Percentiles rank a stretch among this genome's conserved stretches.
phyloP scores from a whole-genome alignment of 1,284 basidiomycete genomes.

The Termitomyces sp. region DNA sequence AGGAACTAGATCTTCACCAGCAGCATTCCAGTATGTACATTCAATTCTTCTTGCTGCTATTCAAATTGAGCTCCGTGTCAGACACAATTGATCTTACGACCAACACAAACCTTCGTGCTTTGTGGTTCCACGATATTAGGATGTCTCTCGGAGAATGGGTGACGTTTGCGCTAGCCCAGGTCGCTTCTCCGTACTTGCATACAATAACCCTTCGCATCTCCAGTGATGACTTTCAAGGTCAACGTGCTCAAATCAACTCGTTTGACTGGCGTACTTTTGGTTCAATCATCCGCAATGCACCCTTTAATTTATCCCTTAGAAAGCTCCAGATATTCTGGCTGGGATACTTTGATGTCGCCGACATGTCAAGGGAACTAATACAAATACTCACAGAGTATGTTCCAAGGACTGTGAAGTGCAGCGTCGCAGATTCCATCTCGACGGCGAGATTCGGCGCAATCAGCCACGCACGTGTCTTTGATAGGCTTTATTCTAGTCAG shows the following conservation, averaged over 20 bases:
- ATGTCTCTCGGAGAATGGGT: slow-evolving; percentile 6
- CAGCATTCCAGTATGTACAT: slow-evolving; percentile 1
- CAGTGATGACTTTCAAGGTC: slow-evolving; percentile 1
- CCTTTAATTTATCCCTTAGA: background rate
- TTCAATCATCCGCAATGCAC: slow-evolving; percentile 1
- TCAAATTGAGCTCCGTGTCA: background rate
- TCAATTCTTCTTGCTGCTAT: background rate
- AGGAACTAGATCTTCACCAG: slow-evolving; percentile 9
- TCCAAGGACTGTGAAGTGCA: background rate
- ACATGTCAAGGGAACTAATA: background rate
- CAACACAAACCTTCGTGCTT: slow-evolving; percentile 8
- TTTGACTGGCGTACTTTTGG: slow-evolving; percentile 10
- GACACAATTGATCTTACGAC: slow-evolving; percentile 3
- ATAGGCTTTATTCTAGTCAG: background rate
- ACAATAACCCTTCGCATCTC: slow-evolving; percentile 8
- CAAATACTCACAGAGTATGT: background rate
- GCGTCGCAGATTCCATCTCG: background rate
- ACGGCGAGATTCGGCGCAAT: slow-evolving; percentile 5
- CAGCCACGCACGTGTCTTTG: slow-evolving; percentile 7
- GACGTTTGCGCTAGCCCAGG: background rate
- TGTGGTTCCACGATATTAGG: slow-evolving; percentile 12
- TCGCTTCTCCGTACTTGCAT: slow-evolving; percentile 9
- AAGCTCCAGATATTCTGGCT: slow-evolving; percentile 5
- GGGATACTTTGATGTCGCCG: slow-evolving; percentile 2
- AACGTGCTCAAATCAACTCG: background rate